Base-by-base conservation (phyloP, 176 grass and related monocot genomes). In the Cenchrus purpureus region DNA sequence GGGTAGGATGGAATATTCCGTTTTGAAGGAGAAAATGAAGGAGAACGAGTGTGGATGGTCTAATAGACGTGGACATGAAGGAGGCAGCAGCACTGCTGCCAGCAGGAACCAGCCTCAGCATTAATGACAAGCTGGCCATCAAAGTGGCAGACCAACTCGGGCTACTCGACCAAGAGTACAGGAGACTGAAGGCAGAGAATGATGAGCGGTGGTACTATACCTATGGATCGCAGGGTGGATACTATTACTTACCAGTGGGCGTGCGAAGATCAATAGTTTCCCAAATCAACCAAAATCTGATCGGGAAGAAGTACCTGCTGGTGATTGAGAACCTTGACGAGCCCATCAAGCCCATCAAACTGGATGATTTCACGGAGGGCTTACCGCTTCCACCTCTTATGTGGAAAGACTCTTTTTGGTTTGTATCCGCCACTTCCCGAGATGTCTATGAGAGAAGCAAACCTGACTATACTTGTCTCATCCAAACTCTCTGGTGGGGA, bases 341-440 rank as follows among this genome's bases (percentile, higher is more conserved):
- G 57, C 74, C 74, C 7, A 28, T 84, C 17, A 0, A 57, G 1
- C 0, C 3, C 1, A 12, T 51, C 10, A 49, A 49, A 9, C 46
- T 49, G 12, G 0, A 1, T 0, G 3, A 0, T 19, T 37, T 88
- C 0, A 0, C 25, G 8, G 10, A 12, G 49, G 3, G 3, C 7
- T 1, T 51, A 0, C 4, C 62, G 53, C 10, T 51, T 51, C 79
- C 72, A 55, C 29, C 19, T 1, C 10, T 3, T 1, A 0, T 0
- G 0, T 87, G 70, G 71, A 0, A 3, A 22, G 0, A 0, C 0
- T 78, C 86, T 48, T 0, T 0, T 0, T 83, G 46, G 80, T 0
- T 65, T 0, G 17, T 88, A 2, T 57, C 58, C 2, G 22, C 66
- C 12, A 56, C 66, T 0, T 79, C 48, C 0, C 15, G 0, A 8